These are phyloP conservation scores for Deinandra increscens DNA, from an alignment of 129 eudicot genomes.

Conservation along the genomic window DNA sequence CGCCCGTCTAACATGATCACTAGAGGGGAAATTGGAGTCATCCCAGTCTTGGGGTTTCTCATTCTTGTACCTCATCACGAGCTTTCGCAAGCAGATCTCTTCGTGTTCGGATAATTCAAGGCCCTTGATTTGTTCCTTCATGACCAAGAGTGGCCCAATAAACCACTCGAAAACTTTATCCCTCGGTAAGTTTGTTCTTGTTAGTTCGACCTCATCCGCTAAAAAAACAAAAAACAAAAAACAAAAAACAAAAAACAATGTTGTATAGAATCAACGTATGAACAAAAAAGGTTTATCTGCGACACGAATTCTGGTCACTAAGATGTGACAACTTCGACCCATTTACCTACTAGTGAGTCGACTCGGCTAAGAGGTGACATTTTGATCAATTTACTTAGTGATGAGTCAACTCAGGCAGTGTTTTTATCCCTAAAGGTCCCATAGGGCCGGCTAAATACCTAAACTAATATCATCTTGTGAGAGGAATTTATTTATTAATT, in stretches of 20 bases:
- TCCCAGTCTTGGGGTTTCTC: constrained; percentile 83
- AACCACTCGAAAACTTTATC: constrained; percentile 87
- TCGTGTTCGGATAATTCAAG: constrained; percentile 53
- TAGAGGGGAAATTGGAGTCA: constrained; percentile 60
- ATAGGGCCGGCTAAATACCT: background rate
- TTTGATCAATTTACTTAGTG: too few species aligned
- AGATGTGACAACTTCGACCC: background rate
- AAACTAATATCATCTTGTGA: background rate
- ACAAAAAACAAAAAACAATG: too few species aligned
- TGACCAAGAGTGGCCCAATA: constrained; percentile 70
- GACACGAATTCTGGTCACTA: background rate
- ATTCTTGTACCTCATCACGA: constrained; percentile 59
- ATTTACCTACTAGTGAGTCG: background rate
- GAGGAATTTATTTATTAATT: background rate
- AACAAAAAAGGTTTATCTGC: background rate
- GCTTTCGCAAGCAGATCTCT: constrained; percentile 56
- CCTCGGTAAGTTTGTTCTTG: constrained; percentile 56
- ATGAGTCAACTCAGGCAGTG: background rate
- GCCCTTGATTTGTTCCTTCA: constrained; percentile 86
- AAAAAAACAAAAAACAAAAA: too few species aligned
- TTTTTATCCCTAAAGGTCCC: background rate
- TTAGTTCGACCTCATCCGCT: constrained; percentile 75
- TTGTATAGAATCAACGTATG: background rate
- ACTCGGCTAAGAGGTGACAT: too few species aligned
- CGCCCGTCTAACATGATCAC: constrained; percentile 72